Percentiles rank a stretch among this genome's conserved stretches.
Evolutionary conservation across 495 filamentous ascomycete genomes (phyloP).

Genomic region (Glarea lozoyensis): DNA sequence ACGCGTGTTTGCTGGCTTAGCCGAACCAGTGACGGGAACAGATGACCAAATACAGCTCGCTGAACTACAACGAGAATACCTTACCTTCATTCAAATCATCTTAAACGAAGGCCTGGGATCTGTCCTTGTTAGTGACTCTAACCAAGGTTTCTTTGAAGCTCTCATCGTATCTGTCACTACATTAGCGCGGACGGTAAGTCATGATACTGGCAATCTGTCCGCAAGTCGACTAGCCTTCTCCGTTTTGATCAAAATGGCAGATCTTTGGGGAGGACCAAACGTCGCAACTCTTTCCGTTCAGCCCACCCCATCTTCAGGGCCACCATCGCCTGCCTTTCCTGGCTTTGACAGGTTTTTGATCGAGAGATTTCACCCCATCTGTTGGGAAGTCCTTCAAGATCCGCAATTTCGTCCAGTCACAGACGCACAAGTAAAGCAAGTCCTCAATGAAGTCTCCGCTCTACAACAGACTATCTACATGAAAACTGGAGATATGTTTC

Average conservation of each 20-base stretch:
- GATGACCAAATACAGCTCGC: constrained; percentile 92
- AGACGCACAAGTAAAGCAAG: constrained; percentile 78
- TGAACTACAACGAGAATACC: constrained; percentile 86
- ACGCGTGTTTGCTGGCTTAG: constrained; percentile 74
- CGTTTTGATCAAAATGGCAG: constrained; percentile 67
- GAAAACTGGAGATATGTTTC: constrained; percentile 63
- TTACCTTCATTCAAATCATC: constrained; percentile 80
- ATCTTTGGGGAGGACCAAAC: constrained; percentile 79
- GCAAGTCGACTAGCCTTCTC: constrained; percentile 74
- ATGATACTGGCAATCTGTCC: constrained; percentile 53
- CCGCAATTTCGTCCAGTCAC: constrained; percentile 62
- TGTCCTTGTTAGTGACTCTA: constrained; percentile 79
- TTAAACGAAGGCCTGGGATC: constrained; percentile 81
- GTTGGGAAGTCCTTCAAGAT: constrained; percentile 75
- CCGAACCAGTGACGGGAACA: constrained; percentile 77
- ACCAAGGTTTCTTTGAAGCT: constrained; percentile 79
- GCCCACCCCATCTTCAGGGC: constrained; percentile 30
- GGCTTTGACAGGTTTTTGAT: constrained; percentile 94
- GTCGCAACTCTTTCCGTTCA: constrained; percentile 43
- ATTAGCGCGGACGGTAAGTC: constrained; percentile 67
- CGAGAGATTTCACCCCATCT: constrained; percentile 73
- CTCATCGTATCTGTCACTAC: constrained; percentile 76
- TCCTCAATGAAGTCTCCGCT: constrained; percentile 72
- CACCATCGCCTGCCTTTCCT: constrained; percentile 49
- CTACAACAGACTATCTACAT: constrained; percentile 80